Conservation (phyloP, 1,139 yeast genomes). For the Saccharomyces hybrid region DNA sequence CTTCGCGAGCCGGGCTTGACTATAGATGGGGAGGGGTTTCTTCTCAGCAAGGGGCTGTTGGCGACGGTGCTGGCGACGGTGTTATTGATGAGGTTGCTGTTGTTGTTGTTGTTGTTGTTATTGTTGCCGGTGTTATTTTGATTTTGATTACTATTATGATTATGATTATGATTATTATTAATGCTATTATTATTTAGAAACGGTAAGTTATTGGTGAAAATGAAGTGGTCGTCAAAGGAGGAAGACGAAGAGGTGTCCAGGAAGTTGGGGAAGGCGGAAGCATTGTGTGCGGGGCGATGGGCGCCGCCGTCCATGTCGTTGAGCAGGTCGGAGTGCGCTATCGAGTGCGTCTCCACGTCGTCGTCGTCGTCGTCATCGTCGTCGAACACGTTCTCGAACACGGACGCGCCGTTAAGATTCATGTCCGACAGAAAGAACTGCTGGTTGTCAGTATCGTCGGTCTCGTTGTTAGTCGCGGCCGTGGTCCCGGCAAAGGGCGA, state of each 20-base stretch:
- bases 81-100: neutral
- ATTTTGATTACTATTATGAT: neutral
- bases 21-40: neutral
- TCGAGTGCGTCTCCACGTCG: neutral
- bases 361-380: neutral
- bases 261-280: neutral
- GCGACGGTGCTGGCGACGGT: too few species aligned
- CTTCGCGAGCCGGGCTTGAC: neutral
- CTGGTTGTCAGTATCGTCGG: neutral
- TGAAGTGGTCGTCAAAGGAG: neutral
- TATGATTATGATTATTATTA: neutral
- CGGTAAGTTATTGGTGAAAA: slow-evolving; percentile 1
- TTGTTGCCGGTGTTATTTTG: neutral
- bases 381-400: neutral
- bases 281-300: neutral
- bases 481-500: neutral
- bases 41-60: neutral
- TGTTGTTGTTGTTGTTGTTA: neutral
- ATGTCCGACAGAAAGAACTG: neutral
- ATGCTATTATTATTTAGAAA: neutral
- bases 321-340: neutral
- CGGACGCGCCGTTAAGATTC: neutral
- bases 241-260: neutral
- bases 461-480: neutral
- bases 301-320: neutral